Conservation (phyloP, 148 eudicot species). For the Spergularia marina region DNA sequence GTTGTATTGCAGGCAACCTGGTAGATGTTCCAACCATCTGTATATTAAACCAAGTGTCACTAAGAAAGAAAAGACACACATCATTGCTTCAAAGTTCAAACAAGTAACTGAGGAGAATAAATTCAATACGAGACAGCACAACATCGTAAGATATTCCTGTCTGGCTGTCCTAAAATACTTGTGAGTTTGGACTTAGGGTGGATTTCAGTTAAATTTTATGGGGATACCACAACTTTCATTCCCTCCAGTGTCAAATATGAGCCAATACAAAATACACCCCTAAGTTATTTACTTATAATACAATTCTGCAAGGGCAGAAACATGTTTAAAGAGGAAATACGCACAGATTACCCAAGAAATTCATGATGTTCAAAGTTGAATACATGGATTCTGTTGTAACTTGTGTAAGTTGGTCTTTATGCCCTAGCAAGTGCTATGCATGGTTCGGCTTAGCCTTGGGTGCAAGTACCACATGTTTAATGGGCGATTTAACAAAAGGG, state of each 20-base stretch:
- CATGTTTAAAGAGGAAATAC: not conserved
- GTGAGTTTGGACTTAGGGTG: not conserved
- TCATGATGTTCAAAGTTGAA: not conserved
- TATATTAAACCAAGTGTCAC: conserved; percentile 34
- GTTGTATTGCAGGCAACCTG: conserved; percentile 86
- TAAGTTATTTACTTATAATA: not conserved
- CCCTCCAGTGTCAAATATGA: not conserved
- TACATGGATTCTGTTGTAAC: not conserved
- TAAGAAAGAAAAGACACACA: conserved; percentile 25
- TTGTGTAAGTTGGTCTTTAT: too few species aligned
- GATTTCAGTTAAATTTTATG: not conserved
- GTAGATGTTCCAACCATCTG: conserved; percentile 95
- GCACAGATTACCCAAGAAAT: not conserved
- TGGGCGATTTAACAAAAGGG: too few species aligned
- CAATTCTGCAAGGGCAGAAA: not conserved
- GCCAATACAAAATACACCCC: not conserved
- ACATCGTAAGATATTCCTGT: not conserved
- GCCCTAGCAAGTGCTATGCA: too few species aligned
- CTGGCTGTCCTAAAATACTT: not conserved
- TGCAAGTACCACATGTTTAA: too few species aligned
- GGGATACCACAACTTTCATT: not conserved
- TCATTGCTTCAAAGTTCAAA: conserved; percentile 13
- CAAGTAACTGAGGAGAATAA: conserved; percentile 1
- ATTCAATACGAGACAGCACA: not conserved
- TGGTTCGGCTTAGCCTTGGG: too few species aligned